Conservation (phyloP, 441 rosid genomes). For the Gossypium lobatum region DNA sequence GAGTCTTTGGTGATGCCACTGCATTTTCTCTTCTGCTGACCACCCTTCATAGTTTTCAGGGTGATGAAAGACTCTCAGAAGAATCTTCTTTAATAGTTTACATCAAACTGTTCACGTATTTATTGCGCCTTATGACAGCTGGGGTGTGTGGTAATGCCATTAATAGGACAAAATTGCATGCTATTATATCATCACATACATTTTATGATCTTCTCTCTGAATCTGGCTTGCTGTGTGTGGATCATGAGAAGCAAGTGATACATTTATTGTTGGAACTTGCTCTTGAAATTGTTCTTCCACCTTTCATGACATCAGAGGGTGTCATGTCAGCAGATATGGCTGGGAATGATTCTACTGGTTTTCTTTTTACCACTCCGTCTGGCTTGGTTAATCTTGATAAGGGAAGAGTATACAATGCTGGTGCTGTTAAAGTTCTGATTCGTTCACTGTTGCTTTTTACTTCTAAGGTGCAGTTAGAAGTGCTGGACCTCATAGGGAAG, state of each 20-base stretch:
- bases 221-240: slow-evolving; percentile 93
- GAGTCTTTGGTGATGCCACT: slow-evolving; percentile 93
- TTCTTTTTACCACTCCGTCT: slow-evolving; percentile 57
- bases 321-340: slow-evolving; percentile 33
- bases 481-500: slow-evolving; percentile 71
- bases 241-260: slow-evolving; percentile 93
- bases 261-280: slow-evolving; percentile 91
- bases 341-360: slow-evolving; percentile 47
- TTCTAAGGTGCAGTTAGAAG: slow-evolving; percentile 89
- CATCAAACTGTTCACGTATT: slow-evolving; percentile 77
- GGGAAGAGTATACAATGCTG: slow-evolving; percentile 87
- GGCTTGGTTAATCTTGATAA: slow-evolving; percentile 70
- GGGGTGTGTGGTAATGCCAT: slow-evolving; percentile 74
- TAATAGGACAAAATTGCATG: slow-evolving; percentile 86
- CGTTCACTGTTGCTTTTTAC: slow-evolving; percentile 89
- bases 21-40: slow-evolving; percentile 99
- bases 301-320: slow-evolving; percentile 64
- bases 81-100: slow-evolving; percentile 48
- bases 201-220: slow-evolving; percentile 91
- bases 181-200: slow-evolving; percentile 77
- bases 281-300: slow-evolving; percentile 92
- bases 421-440: slow-evolving; percentile 82
- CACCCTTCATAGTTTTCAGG: slow-evolving; percentile 87
- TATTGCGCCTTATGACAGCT: slow-evolving; percentile 89
- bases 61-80: slow-evolving; percentile 51